Conservation (phyloP, 345 rosid species). For the Citrus maxima region DNA sequence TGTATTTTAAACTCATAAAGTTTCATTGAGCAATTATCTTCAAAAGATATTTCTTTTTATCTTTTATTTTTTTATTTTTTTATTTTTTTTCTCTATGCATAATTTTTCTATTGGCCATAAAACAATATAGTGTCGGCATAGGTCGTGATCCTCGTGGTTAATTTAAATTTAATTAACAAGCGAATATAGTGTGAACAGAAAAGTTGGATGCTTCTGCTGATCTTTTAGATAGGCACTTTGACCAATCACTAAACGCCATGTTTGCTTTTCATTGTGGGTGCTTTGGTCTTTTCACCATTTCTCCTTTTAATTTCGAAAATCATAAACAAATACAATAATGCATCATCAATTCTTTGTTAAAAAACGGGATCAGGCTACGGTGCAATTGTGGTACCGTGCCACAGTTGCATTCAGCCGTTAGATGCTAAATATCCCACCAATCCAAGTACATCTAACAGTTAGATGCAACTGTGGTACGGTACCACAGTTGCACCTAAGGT, state of each 20-base stretch:
- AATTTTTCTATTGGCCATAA: not conserved
- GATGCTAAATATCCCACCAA: too few species aligned
- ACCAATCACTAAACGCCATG: not conserved
- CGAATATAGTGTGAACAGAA: not conserved
- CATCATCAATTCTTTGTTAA: not conserved
- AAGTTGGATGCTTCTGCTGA: not conserved
- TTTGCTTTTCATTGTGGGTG: not conserved
- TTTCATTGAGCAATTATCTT: too few species aligned
- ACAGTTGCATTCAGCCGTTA: too few species aligned
- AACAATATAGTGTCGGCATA: slow-evolving; percentile 25
- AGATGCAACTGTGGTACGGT: too few species aligned
- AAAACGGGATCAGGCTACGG: too few species aligned
- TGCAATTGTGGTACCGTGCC: too few species aligned
- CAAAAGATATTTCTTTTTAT: not conserved
- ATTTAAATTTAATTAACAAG: not conserved
- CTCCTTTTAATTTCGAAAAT: not conserved
- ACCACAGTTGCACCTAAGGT: too few species aligned
- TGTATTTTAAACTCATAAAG: not conserved
- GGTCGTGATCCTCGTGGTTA: slow-evolving; percentile 5
- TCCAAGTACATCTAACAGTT: too few species aligned
- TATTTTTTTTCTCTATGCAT: not conserved
- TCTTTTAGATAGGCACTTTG: not conserved
- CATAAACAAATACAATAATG: not conserved
- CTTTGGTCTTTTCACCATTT: not conserved
- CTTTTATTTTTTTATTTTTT: too few species aligned